Conservation (phyloP, 2,329 filamentous ascomycete species). For the Trichoderma sp. region DNA sequence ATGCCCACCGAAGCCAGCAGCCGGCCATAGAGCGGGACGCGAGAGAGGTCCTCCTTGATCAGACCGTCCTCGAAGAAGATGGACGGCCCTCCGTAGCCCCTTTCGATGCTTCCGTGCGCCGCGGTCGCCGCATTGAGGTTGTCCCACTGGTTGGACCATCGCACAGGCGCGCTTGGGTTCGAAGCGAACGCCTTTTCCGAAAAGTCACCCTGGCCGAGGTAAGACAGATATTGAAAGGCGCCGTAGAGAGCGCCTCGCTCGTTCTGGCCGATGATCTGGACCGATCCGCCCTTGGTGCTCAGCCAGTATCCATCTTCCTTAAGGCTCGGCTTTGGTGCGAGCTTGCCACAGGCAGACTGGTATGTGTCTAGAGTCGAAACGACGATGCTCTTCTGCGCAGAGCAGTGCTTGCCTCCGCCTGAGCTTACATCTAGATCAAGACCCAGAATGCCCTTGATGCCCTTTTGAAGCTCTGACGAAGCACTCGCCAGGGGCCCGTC, state of each 20-base stretch:
- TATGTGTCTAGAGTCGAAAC: slow-evolving; percentile 34
- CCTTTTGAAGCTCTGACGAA: slow-evolving; percentile 59
- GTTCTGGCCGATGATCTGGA: slow-evolving; percentile 38
- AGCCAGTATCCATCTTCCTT: slow-evolving; percentile 65
- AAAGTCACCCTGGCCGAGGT: slow-evolving; percentile 62
- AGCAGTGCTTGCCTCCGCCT: not conserved
- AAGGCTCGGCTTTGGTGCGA: slow-evolving; percentile 44
- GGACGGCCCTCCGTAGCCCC: slow-evolving; percentile 67
- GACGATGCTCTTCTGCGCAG: slow-evolving; percentile 27
- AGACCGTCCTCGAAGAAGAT: slow-evolving; percentile 65
- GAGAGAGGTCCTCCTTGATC: slow-evolving; percentile 60
- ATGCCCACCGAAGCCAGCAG: slow-evolving; percentile 67
- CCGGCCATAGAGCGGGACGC: slow-evolving; percentile 64
- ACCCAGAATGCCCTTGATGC: slow-evolving; percentile 60
- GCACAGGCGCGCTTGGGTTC: slow-evolving; percentile 62
- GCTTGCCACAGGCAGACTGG: slow-evolving; percentile 43
- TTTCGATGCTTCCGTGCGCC: slow-evolving; percentile 59
- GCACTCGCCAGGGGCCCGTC: slow-evolving; percentile 62
- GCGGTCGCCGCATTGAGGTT: slow-evolving; percentile 50
- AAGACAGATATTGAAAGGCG: slow-evolving; percentile 41
- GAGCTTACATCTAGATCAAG: slow-evolving; percentile 41
- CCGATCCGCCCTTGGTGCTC: slow-evolving; percentile 46
- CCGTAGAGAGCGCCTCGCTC: slow-evolving; percentile 24
- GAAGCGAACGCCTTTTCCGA: slow-evolving; percentile 50
- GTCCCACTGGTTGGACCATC: slow-evolving; percentile 76